These are phyloP conservation scores for Leishmania aethiopica DNA, from an alignment of 208 protist species.

Conservation along the genomic window DNA sequence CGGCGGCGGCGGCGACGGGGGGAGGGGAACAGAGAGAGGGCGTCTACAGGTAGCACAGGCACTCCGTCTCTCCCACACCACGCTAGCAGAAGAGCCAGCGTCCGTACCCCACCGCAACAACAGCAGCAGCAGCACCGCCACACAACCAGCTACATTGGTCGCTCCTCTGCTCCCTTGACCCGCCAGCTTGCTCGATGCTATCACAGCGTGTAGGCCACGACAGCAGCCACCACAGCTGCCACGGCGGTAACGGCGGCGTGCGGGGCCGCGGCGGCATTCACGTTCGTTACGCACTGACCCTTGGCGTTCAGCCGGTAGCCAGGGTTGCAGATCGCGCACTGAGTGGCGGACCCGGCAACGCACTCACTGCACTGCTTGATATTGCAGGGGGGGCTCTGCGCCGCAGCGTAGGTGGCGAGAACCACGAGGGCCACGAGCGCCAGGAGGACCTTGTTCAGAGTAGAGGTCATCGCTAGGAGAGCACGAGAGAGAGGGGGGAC, in stretches of 20 bases:
- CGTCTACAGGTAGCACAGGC: background rate
- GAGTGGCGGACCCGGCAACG: slow-evolving; percentile 7
- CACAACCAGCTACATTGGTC: background rate
- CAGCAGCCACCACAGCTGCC: slow-evolving; percentile 2
- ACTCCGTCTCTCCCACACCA: background rate
- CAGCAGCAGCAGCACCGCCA: background rate
- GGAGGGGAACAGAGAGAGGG: background rate
- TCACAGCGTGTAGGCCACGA: slow-evolving; percentile 21
- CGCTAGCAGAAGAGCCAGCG: background rate
- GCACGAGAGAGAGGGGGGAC: too few relatives aligned
- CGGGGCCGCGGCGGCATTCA: slow-evolving; percentile 10
- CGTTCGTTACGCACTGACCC: background rate
- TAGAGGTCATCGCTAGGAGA: slow-evolving; percentile 8
- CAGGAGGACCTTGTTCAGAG: slow-evolving; percentile 22
- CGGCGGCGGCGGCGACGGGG: background rate
- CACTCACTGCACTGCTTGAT: slow-evolving; percentile 14
- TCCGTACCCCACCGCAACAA: background rate
- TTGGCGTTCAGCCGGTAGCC: slow-evolving; percentile 19
- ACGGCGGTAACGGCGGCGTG: slow-evolving; percentile 13
- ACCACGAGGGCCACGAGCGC: slow-evolving; percentile 17
- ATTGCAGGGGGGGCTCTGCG: slow-evolving; percentile 9
- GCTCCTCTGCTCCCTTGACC: background rate
- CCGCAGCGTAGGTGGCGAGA: slow-evolving; percentile 10
- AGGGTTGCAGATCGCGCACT: slow-evolving; percentile 17
- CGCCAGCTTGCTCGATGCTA: background rate